These are phyloP conservation scores for Globisporangium irregulare DNA, from an alignment of 352 stramenopile species.

Conservation along the genomic window DNA sequence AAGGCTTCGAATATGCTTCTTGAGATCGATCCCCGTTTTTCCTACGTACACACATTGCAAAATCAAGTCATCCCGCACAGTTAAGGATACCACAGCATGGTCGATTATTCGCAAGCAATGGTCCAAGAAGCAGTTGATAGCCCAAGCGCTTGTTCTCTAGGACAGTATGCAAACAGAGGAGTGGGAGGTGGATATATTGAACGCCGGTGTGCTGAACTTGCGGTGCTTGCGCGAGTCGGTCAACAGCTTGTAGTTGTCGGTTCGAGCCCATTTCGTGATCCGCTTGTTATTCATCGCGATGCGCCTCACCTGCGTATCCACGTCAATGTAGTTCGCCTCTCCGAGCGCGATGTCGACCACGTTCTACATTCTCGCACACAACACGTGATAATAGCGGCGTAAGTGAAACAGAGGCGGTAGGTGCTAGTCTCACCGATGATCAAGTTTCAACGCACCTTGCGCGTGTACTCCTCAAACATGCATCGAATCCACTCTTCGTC, in stretches of 20 bases:
- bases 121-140: background rate
- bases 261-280: constrained; percentile 85
- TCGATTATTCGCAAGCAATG: background rate
- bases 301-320: constrained; percentile 65
- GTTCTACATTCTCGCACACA: constrained; percentile 29
- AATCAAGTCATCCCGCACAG: constrained; percentile 17
- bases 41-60: constrained; percentile 54
- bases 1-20: constrained; percentile 75
- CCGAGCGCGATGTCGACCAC: constrained; percentile 78
- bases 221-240: constrained; percentile 48
- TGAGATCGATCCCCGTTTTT: constrained; percentile 76
- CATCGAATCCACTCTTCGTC: constrained; percentile 85
- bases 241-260: constrained; percentile 84
- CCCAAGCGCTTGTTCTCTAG: constrained; percentile 16
- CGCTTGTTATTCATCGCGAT: constrained; percentile 85
- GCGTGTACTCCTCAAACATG: constrained; percentile 88
- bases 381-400: background rate
- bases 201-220: constrained; percentile 59
- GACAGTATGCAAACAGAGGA: constrained; percentile 41
- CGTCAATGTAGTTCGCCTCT: constrained; percentile 74
- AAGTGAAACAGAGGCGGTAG: background rate
- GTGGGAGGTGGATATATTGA: constrained; percentile 78
- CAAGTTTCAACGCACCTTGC: constrained; percentile 32
- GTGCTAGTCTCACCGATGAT: background rate
- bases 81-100: constrained; percentile 36